Percentiles rank a stretch among this genome's conserved stretches.
phyloP scores from a whole-genome alignment of 305 asterid species.

The Fraxinus paxiana region DNA sequence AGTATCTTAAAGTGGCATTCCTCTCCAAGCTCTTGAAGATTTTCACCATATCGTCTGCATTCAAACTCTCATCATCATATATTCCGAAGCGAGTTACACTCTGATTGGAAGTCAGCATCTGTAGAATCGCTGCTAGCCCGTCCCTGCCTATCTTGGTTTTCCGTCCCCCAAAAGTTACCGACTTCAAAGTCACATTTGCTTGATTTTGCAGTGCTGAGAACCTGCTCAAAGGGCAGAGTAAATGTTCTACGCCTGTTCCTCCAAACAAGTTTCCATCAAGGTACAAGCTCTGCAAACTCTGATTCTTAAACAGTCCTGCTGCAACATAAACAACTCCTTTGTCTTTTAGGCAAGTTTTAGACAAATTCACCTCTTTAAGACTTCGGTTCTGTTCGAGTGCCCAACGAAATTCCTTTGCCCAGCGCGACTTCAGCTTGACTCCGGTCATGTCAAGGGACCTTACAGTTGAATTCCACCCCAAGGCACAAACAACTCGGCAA shows the following conservation, averaged over 20 bases:
- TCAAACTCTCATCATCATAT: slow-evolving; percentile 57
- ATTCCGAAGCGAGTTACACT: slow-evolving; percentile 56
- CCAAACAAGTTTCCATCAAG: slow-evolving; percentile 65
- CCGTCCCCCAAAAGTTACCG: slow-evolving; percentile 59
- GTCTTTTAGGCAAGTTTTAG: slow-evolving; percentile 57
- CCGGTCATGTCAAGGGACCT: slow-evolving; percentile 66
- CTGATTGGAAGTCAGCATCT: slow-evolving; percentile 62
- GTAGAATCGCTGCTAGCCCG: slow-evolving; percentile 59
- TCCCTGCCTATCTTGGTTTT: slow-evolving; percentile 63
- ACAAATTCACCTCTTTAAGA: slow-evolving; percentile 57
- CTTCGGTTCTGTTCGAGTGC: slow-evolving; percentile 69
- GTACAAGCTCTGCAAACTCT: slow-evolving; percentile 49
- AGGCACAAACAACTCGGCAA: slow-evolving; percentile 59
- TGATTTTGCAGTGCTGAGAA: slow-evolving; percentile 69
- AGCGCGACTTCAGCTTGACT: slow-evolving; percentile 55
- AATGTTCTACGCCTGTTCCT: slow-evolving; percentile 69
- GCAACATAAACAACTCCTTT: slow-evolving; percentile 71
- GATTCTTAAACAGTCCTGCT: slow-evolving; percentile 78
- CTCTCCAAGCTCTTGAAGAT: slow-evolving; percentile 67
- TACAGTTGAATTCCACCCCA: slow-evolving; percentile 71
- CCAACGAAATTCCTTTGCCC: slow-evolving; percentile 82
- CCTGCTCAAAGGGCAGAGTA: slow-evolving; percentile 73
- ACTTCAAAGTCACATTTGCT: slow-evolving; percentile 59
- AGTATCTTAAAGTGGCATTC: slow-evolving; percentile 49
- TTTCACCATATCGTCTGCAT: slow-evolving; percentile 43